Evolutionary conservation across 2,329 filamentous ascomycete species (phyloP).

Genomic region (Arthroderma sp.): DNA sequence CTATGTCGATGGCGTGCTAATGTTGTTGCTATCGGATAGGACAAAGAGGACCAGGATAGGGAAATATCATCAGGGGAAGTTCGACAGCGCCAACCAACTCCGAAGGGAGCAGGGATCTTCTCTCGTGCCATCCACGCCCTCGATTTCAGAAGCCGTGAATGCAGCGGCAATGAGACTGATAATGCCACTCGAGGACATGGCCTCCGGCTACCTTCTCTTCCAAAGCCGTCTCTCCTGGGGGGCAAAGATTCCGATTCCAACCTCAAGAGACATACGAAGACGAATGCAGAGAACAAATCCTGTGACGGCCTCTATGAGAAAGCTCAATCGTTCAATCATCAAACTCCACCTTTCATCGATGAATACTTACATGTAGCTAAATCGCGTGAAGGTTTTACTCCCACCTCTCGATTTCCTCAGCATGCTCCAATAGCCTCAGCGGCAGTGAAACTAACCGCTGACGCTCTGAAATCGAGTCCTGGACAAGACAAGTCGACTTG

Average conservation of each 20-base stretch:
- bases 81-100: neutral
- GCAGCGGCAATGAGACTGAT: slow-evolving; percentile 1
- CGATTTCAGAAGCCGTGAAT: slow-evolving; percentile 11
- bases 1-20: neutral
- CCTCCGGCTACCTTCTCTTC: neutral
- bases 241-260: neutral
- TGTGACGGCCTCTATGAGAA: neutral
- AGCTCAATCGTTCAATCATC: neutral
- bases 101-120: slow-evolving; percentile 7
- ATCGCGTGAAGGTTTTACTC: neutral
- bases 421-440: slow-evolving; percentile 12
- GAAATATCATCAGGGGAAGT: neutral
- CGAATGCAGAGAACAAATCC: neutral
- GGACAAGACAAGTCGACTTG: slow-evolving; percentile 18
- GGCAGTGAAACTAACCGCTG: slow-evolving; percentile 9
- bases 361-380: slow-evolving; percentile 8
- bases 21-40: neutral
- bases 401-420: slow-evolving; percentile 6
- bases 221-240: neutral
- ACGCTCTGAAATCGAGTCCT: slow-evolving; percentile 10
- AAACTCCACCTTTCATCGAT: slow-evolving; percentile 1
- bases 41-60: neutral
- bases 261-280: neutral
- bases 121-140: slow-evolving; percentile 11
- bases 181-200: neutral